Percentiles rank a stretch among this genome's conserved stretches.
Evolutionary conservation across 768 basidiomycete genomes (phyloP).

Genomic region (Megacollybia marginata): DNA sequence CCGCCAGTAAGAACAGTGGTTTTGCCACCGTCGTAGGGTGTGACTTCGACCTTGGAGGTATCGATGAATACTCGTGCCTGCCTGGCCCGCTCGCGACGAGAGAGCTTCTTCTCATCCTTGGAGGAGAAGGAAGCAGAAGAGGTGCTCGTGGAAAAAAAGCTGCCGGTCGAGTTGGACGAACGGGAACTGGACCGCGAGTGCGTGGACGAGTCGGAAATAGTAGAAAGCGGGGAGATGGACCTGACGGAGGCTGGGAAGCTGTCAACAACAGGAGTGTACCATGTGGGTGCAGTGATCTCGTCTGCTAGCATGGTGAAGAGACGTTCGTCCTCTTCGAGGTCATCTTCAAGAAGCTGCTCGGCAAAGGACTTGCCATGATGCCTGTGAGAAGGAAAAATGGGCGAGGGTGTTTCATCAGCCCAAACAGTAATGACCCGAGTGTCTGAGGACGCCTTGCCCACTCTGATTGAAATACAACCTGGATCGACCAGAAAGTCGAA

Average conservation of each 20-base stretch:
- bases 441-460: slow-evolving; percentile 25
- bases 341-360: slow-evolving; percentile 67
- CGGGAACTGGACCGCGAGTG: slow-evolving; percentile 66
- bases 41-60: slow-evolving; percentile 68
- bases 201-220: slow-evolving; percentile 49
- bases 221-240: slow-evolving; percentile 53
- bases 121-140: slow-evolving; percentile 39
- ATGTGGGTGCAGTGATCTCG: slow-evolving; percentile 60
- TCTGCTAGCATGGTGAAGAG: slow-evolving; percentile 71
- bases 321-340: slow-evolving; percentile 63
- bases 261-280: slow-evolving; percentile 58
- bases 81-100: slow-evolving; percentile 62
- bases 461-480: slow-evolving; percentile 66
- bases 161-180: slow-evolving; percentile 64
- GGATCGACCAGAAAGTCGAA: slow-evolving; percentile 81
- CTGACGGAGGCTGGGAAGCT: slow-evolving; percentile 47
- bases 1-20: slow-evolving; percentile 84
- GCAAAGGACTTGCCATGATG: slow-evolving; percentile 52
- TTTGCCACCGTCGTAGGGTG: slow-evolving; percentile 83
- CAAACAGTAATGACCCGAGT: slow-evolving; percentile 56
- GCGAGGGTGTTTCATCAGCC: slow-evolving; percentile 45
- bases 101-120: slow-evolving; percentile 33
- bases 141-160: slow-evolving; percentile 48
- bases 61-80: slow-evolving; percentile 71
- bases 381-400: slow-evolving; percentile 6